phyloP scores from a whole-genome alignment of 2,329 filamentous ascomycete genomes.

The Leptosphaerulina australis region DNA sequence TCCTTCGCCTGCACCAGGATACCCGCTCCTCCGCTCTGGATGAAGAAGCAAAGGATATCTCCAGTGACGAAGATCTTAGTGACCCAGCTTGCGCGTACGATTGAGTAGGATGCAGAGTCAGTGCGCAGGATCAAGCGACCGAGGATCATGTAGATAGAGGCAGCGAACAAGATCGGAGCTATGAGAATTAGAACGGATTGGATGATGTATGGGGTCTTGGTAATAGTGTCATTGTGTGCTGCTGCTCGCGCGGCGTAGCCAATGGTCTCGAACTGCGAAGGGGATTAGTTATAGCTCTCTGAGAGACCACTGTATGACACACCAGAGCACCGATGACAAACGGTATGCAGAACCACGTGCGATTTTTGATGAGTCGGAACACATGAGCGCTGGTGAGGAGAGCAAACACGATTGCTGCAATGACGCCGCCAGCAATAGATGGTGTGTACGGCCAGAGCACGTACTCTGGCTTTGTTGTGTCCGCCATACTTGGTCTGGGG shows the following conservation, averaged over 20 bases:
- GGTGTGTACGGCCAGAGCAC: conserved; percentile 53
- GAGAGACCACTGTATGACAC: conserved; percentile 37
- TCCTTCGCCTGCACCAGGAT: conserved; percentile 45
- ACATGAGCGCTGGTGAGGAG: conserved; percentile 52
- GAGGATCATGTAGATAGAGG: conserved; percentile 56
- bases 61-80: conserved; percentile 63
- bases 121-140: conserved; percentile 51
- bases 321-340: conserved; percentile 58
- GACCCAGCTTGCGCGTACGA: conserved; percentile 54
- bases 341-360: conserved; percentile 59
- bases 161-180: conserved; percentile 55
- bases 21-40: conserved; percentile 59
- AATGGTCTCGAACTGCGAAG: conserved; percentile 45
- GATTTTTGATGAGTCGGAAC: conserved; percentile 52
- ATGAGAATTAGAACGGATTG: conserved; percentile 51
- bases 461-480: conserved; percentile 26
- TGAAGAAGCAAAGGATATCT: conserved; percentile 60
- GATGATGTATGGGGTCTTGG: conserved; percentile 48
- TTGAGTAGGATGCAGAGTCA: conserved; percentile 51
- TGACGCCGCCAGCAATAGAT: conserved; percentile 54
- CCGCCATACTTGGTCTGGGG: conserved; percentile 22
- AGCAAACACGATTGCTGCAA: conserved; percentile 58
- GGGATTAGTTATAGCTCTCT: not conserved
- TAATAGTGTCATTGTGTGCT: conserved; percentile 40
- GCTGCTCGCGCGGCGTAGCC: conserved; percentile 45